Evolutionary conservation across 257 asterid species (phyloP).

Genomic region (Plantago elongata): DNA sequence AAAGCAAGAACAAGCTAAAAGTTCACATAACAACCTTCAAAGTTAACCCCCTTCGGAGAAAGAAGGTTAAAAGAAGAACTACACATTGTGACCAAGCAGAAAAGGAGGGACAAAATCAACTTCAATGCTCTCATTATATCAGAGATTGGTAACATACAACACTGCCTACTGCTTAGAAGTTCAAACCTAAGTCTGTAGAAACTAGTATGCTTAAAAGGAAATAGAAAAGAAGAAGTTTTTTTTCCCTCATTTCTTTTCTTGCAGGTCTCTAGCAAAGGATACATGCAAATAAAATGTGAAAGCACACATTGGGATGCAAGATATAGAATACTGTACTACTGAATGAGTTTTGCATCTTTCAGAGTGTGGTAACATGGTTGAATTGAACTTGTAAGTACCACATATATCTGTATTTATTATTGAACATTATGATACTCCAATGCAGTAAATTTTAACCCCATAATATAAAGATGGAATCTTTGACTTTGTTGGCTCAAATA

Average conservation of each 20-base stretch:
- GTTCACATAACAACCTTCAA: slow-evolving; percentile 54
- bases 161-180: slow-evolving; percentile 5
- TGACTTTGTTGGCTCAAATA: background rate
- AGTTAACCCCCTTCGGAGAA: slow-evolving; percentile 93
- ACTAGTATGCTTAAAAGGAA: slow-evolving; percentile 9
- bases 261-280: slow-evolving; percentile 22
- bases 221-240: background rate
- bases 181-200: slow-evolving; percentile 2
- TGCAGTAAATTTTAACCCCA: background rate
- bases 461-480: slow-evolving; percentile 6
- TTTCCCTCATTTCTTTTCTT: slow-evolving; percentile 11
- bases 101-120: slow-evolving; percentile 32
- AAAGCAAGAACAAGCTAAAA: slow-evolving; percentile 6
- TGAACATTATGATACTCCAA: too few relatives aligned
- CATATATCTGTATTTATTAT: too few relatives aligned
- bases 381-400: background rate
- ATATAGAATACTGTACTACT: background rate
- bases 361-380: background rate
- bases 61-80: slow-evolving; percentile 55
- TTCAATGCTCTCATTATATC: slow-evolving; percentile 41
- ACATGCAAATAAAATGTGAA: slow-evolving; percentile 8
- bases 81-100: slow-evolving; percentile 27
- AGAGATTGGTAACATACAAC: slow-evolving; percentile 9
- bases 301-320: slow-evolving; percentile 12
- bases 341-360: background rate